Evolutionary conservation across 1,284 basidiomycete genomes (phyloP).

Genomic region (Sanguinoderma infundibulare): DNA sequence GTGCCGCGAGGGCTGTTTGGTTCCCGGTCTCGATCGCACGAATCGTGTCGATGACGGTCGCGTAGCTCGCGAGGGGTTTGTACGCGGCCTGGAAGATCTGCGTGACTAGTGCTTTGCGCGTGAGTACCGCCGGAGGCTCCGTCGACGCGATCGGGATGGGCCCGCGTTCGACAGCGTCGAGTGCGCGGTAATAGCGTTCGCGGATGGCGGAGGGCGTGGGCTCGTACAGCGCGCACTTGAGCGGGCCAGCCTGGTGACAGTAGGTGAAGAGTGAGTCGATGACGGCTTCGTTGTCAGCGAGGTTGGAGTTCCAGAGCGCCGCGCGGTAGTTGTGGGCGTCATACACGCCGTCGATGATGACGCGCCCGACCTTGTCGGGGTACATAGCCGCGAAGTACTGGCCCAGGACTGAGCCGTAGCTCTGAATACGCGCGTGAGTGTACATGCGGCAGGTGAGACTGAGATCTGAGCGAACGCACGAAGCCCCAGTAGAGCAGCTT

Average conservation of each 20-base stretch:
- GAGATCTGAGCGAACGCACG: slow-evolving; percentile 34
- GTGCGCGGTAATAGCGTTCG: slow-evolving; percentile 32
- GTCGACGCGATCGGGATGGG: slow-evolving; percentile 29
- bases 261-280: slow-evolving; percentile 40
- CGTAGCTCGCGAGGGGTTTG: slow-evolving; percentile 39
- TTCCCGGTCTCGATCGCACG: slow-evolving; percentile 43
- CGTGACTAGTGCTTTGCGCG: slow-evolving; percentile 19
- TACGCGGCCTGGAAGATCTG: slow-evolving; percentile 43
- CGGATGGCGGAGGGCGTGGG: slow-evolving; percentile 30
- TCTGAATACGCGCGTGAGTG: slow-evolving; percentile 8
- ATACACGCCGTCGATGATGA: slow-evolving; percentile 38
- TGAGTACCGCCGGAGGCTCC: slow-evolving; percentile 20
- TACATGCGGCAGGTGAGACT: background rate
- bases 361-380: slow-evolving; percentile 45
- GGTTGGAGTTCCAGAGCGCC: slow-evolving; percentile 31
- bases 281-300: slow-evolving; percentile 31
- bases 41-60: slow-evolving; percentile 38
- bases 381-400: slow-evolving; percentile 50
- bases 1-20: slow-evolving; percentile 34
- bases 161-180: slow-evolving; percentile 36
- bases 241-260: slow-evolving; percentile 43
- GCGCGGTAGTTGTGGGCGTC: slow-evolving; percentile 33
- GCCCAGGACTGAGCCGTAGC: slow-evolving; percentile 52
- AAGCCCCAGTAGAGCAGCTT: slow-evolving; percentile 60
- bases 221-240: slow-evolving; percentile 43